Evolutionary conservation across 306 rosid genomes (phyloP).

Genomic region (Vicia sativa): DNA sequence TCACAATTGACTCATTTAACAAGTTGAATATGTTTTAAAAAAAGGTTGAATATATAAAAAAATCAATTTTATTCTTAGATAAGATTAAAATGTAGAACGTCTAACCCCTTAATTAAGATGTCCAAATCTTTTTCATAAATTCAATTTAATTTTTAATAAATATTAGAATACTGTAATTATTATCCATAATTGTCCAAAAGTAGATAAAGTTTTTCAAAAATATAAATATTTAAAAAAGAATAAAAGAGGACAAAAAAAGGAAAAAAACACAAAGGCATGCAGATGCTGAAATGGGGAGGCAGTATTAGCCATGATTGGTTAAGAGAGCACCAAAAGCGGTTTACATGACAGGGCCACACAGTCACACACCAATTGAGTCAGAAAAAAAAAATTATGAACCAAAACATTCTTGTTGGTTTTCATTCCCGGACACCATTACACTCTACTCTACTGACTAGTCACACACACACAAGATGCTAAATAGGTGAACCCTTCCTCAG

Average conservation of each 20-base stretch:
- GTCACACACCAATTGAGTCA: conserved; percentile 36
- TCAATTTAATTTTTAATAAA: too few species aligned
- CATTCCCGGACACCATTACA: conserved; percentile 45
- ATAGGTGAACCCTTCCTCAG: conserved; percentile 33
- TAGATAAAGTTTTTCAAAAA: too few species aligned
- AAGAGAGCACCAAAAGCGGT: conserved; percentile 39
- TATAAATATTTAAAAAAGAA: not conserved
- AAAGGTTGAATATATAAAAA: too few species aligned
- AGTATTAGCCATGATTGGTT: conserved; percentile 44
- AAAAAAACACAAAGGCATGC: not conserved
- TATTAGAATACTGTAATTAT: too few species aligned
- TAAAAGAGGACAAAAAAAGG: not conserved
- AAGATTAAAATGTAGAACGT: too few species aligned
- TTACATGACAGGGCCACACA: conserved; percentile 15
- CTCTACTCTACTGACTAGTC: conserved; percentile 38
- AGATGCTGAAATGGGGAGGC: conserved; percentile 19
- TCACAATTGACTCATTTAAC: too few species aligned
- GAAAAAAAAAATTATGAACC: conserved; percentile 33
- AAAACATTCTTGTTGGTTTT: conserved; percentile 87
- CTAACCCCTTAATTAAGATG: too few species aligned
- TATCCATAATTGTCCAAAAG: too few species aligned
- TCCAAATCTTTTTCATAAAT: too few species aligned
- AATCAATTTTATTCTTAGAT: too few species aligned
- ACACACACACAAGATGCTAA: conserved; percentile 26
- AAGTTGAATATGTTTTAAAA: too few species aligned